Evolutionary conservation across 345 rosid genomes (phyloP).

Genomic region (Kandelia obovata): DNA sequence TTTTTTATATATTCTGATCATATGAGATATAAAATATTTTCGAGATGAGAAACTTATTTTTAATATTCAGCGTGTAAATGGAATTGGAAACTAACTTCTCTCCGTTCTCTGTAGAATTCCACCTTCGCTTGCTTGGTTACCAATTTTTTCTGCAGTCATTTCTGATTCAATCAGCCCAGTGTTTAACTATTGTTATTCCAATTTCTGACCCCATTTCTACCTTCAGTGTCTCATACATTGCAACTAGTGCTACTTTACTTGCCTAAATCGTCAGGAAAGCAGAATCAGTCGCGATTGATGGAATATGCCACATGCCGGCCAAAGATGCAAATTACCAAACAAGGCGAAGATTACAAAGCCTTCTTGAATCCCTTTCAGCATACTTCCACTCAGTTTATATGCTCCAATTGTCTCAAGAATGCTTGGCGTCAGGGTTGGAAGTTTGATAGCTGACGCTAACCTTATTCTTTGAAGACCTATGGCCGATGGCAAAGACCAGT

Average conservation of each 20-base stretch:
- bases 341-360: no score
- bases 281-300: not conserved
- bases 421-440: no score
- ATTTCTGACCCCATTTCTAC: slow-evolving; percentile 34
- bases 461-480: not conserved
- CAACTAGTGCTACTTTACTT: slow-evolving; percentile 51
- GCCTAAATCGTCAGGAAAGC: slow-evolving; percentile 30
- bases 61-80: not conserved
- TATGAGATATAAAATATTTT: not conserved
- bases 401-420: no score
- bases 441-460: no score
- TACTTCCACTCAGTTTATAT: no score
- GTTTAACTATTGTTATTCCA: slow-evolving; percentile 50
- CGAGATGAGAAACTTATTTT: no score
- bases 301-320: not conserved
- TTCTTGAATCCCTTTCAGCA: no score
- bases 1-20: not conserved
- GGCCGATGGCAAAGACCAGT: not conserved
- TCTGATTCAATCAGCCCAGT: slow-evolving; percentile 42
- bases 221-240: slow-evolving; percentile 43
- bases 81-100: slow-evolving; percentile 10
- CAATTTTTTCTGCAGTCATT: slow-evolving; percentile 34
- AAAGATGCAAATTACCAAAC: no score
- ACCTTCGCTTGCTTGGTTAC: slow-evolving; percentile 9
- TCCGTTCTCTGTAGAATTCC: slow-evolving; percentile 12